Percentiles rank a stretch among this genome's conserved stretches.
These are phyloP conservation scores for Nadsonia commutata DNA, from an alignment of 1,139 yeast species.

Conservation along the genomic window DNA sequence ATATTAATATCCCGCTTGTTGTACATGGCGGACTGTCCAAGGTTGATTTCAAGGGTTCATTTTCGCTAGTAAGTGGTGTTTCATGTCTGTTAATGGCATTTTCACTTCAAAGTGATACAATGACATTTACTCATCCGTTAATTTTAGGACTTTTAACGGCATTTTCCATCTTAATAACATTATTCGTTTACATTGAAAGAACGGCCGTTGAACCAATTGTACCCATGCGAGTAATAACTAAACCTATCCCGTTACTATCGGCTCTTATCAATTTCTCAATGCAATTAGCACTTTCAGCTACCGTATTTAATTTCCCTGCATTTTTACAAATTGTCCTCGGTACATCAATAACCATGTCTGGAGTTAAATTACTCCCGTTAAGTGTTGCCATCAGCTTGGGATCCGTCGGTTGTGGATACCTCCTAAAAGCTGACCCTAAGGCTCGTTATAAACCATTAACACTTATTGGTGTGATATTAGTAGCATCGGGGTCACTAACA, in stretches of 20 bases:
- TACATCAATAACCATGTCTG: conserved; percentile 1
- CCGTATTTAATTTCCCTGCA: conserved; percentile 5
- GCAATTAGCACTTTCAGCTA: neutral
- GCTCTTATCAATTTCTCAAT: conserved; percentile 4
- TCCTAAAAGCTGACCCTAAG: conserved; percentile 3
- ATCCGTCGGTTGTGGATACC: conserved; percentile 1
- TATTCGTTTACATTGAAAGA: conserved; percentile 37
- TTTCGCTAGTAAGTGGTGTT: conserved; percentile 41
- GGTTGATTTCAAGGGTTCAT: conserved; percentile 63
- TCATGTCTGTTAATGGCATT: conserved; percentile 42
- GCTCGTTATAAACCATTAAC: conserved; percentile 1
- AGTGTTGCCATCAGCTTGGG: conserved; percentile 3
- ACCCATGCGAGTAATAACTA: conserved; percentile 29
- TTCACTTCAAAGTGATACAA: conserved; percentile 52
- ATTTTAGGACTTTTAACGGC: conserved; percentile 23
- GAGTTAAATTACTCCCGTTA: conserved; percentile 3
- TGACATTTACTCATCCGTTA: conserved; percentile 23
- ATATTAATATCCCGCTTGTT: conserved; percentile 15
- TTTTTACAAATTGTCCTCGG: conserved; percentile 4
- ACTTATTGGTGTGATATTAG: conserved; percentile 1
- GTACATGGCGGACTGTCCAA: conserved; percentile 24
- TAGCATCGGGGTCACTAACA: neutral
- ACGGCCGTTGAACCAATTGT: conserved; percentile 52
- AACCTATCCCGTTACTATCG: conserved; percentile 4
- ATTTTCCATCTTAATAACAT: conserved; percentile 20